Conservation (phyloP, 805 yeast genomes). For the Scheffersomyces spartinae region DNA sequence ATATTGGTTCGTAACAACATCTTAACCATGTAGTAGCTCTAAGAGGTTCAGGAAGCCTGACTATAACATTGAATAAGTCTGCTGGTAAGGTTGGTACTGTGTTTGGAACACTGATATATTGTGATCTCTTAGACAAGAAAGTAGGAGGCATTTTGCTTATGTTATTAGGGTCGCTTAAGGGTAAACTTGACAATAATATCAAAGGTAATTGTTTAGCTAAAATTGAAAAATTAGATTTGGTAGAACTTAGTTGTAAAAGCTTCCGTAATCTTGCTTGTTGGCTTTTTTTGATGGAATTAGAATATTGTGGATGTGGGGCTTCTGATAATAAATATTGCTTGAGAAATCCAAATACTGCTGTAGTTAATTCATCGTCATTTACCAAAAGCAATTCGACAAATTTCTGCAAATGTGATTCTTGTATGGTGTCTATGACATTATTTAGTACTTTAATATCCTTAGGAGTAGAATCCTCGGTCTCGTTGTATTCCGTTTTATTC, state of each 20-base stretch:
- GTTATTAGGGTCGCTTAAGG: constrained; percentile 19
- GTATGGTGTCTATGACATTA: constrained; percentile 30
- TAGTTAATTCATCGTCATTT: constrained; percentile 59
- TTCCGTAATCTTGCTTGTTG: constrained; percentile 32
- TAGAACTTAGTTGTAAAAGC: constrained; percentile 37
- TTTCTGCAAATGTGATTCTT: constrained; percentile 32
- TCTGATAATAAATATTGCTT: constrained; percentile 70
- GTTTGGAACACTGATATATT: constrained; percentile 39
- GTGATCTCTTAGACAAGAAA: constrained; percentile 41
- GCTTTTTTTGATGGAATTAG: constrained; percentile 17
- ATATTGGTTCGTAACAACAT: constrained; percentile 72
- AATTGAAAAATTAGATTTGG: constrained; percentile 37
- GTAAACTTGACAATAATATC: constrained; percentile 27
- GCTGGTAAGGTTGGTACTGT: constrained; percentile 50
- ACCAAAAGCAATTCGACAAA: constrained; percentile 50
- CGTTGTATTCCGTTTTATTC: constrained; percentile 5
- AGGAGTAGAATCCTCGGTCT: constrained; percentile 6
- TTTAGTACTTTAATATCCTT: constrained; percentile 9
- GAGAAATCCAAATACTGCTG: constrained; percentile 69
- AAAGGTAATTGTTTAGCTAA: constrained; percentile 52
- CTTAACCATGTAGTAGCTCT: constrained; percentile 94
- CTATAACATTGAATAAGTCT: constrained; percentile 46
- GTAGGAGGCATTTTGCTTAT: constrained; percentile 12
- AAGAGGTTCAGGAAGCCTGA: constrained; percentile 67
- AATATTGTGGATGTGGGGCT: constrained; percentile 21